These are phyloP conservation scores for Periglandula ipomoeae DNA, from an alignment of 2,329 filamentous ascomycete species.

Conservation along the genomic window DNA sequence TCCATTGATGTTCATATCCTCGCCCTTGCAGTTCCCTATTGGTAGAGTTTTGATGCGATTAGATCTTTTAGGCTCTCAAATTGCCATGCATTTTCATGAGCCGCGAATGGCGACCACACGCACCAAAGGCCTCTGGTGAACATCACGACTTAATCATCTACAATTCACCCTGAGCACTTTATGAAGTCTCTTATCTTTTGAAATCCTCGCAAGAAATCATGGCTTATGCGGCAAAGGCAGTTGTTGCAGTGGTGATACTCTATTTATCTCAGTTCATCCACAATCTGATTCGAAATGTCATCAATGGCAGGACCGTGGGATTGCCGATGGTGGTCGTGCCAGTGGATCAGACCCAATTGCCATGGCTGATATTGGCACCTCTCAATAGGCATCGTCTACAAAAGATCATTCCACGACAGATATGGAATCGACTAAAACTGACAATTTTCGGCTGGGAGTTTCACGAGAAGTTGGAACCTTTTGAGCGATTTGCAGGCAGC, in stretches of 20 bases:
- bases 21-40: too few species aligned
- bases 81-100: too few species aligned
- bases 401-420: neutral
- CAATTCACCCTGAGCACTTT: too few species aligned
- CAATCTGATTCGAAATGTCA: constrained; percentile 1
- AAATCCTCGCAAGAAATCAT: too few species aligned
- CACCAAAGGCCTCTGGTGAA: too few species aligned
- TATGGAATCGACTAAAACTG: constrained; percentile 2
- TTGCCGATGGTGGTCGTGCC: constrained; percentile 1
- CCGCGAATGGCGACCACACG: too few species aligned
- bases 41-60: too few species aligned
- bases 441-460: constrained; percentile 5
- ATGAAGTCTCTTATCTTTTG: too few species aligned
- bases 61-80: too few species aligned
- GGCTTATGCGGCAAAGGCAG: neutral
- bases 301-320: neutral
- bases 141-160: too few species aligned
- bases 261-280: neutral
- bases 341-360: neutral
- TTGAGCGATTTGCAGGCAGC: neutral
- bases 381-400: neutral
- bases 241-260: neutral
- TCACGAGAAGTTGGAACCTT: constrained; percentile 1
- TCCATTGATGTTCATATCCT: too few species aligned
- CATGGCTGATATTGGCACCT: constrained; percentile 2